A percentile compares a stretch with the other conserved stretches of the same genome.
These are phyloP conservation scores for Ceratocystis colombiana DNA, from an alignment of 2,329 filamentous ascomycete genomes.

Conservation along the genomic window DNA sequence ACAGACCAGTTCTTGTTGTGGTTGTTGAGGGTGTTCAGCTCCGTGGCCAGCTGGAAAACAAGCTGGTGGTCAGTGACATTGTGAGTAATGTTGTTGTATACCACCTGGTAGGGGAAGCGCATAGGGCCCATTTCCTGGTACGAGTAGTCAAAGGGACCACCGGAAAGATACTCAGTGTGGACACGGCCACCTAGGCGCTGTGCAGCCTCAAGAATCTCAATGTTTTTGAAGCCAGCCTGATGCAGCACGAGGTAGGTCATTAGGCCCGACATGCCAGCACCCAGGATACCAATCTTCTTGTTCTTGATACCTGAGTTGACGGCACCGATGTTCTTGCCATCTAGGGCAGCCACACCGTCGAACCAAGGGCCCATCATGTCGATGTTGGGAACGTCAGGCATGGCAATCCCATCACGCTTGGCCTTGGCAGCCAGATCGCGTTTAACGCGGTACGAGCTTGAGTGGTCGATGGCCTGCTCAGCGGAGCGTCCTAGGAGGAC, in stretches of 20 bases:
- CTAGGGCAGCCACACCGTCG: slow-evolving; percentile 50
- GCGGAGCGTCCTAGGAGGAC: slow-evolving; percentile 31
- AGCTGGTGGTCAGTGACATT: slow-evolving; percentile 54
- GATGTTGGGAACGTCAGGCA: slow-evolving; percentile 37
- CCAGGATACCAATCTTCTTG: slow-evolving; percentile 53
- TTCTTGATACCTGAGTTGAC: slow-evolving; percentile 47
- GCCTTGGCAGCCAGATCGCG: slow-evolving; percentile 27
- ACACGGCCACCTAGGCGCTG: slow-evolving; percentile 54
- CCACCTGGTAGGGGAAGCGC: slow-evolving; percentile 49
- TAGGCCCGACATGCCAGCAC: slow-evolving; percentile 55
- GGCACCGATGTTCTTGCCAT: slow-evolving; percentile 35
- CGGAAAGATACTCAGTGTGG: slow-evolving; percentile 52
- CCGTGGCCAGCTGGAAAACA: slow-evolving; percentile 52
- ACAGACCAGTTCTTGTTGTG: slow-evolving; percentile 41
- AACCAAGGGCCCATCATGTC: slow-evolving; percentile 48
- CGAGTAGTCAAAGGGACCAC: slow-evolving; percentile 52
- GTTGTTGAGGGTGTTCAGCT: slow-evolving; percentile 51
- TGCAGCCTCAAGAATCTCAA: slow-evolving; percentile 52
- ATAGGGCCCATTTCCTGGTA: slow-evolving; percentile 60
- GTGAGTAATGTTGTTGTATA: slow-evolving; percentile 45
- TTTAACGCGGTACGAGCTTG: slow-evolving; percentile 20
- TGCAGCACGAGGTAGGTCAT: slow-evolving; percentile 47
- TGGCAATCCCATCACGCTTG: slow-evolving; percentile 33
- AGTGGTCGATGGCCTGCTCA: slow-evolving; percentile 26
- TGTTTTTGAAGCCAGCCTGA: slow-evolving; percentile 47